Base-by-base conservation (phyloP, 2,329 filamentous ascomycete species). In the Cytospora piceae region DNA sequence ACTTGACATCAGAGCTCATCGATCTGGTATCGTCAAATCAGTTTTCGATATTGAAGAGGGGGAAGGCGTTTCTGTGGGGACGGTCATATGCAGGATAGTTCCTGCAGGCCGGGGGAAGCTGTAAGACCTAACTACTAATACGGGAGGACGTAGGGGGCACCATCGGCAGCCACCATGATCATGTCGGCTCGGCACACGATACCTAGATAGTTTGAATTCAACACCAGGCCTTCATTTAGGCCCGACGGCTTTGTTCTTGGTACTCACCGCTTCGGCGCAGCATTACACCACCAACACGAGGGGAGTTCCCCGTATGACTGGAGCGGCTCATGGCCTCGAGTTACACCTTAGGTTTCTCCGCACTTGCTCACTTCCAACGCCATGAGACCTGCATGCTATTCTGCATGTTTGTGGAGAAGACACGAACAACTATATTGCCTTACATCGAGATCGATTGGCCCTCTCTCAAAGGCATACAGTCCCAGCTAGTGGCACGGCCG, bases 61-160 rank as follows among this genome's bases (percentile, higher is more conserved):
- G 7, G 80, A 83, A 59, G 85, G 86, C 68, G 82, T 88, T 2
- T 81, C 78, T 0, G 85, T 87, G 68, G 85, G 85, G 1, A 81
- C 81, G 70, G 73, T 87, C 61, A 76, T 82, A 20, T 67, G 65
- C 52, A 64, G 31, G 37, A 67, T 67, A 32, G 11, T 46, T 34
- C 37, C 65, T 27, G 51, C 14, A 14, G 61, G 52, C 14, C 52
- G 60, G 56, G 55, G 59, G 51, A 67, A 61, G 46, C n/a, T 67
- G 42, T 67, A 32, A 64, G 34, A 55, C 53, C 42, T 46, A n/a
- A 9, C n/a, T 29, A 29, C 27, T 29, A 29, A 46, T 37, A n/a
- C n/a, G n/a, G 34, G 2, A 37, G 11, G 11, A 29, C 20, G 39
- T 11, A 34, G n/a, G 5, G 5, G 52, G 11, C 54, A 0, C 29